Evolutionary conservation across 83 land plant genomes (phyloP).

Genomic region (Larix sibirica): DNA sequence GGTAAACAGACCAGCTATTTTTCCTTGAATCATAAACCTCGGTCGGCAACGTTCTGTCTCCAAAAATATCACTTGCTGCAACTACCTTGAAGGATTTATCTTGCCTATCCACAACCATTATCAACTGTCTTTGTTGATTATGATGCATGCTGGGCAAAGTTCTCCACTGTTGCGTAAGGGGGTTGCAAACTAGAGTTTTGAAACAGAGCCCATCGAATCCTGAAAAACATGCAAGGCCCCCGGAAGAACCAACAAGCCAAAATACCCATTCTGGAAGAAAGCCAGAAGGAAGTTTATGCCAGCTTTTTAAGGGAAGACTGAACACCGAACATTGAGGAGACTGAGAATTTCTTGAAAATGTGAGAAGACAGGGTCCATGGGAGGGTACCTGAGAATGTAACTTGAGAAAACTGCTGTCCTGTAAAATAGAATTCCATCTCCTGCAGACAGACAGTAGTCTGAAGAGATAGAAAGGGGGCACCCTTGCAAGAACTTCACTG

Average conservation of each 20-base stretch:
- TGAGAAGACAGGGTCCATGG: constrained; percentile 76
- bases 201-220: constrained; percentile 63
- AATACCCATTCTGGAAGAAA: constrained; percentile 66
- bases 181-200: constrained; percentile 63
- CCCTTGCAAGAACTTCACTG: constrained; percentile 51
- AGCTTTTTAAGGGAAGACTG: constrained; percentile 59
- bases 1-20: constrained; percentile 58
- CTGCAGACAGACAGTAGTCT: constrained; percentile 60
- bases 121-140: constrained; percentile 61
- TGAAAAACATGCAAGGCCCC: constrained; percentile 65
- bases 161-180: constrained; percentile 59
- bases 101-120: constrained; percentile 54
- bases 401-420: constrained; percentile 56
- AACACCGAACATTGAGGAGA: constrained; percentile 61
- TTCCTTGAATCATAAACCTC: constrained; percentile 70
- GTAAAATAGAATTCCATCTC: constrained; percentile 63
- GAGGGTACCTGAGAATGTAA: constrained; percentile 63
- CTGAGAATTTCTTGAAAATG: constrained; percentile 53
- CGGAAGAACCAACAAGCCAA: constrained; percentile 73
- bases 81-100: constrained; percentile 57
- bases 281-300: constrained; percentile 57
- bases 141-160: constrained; percentile 66
- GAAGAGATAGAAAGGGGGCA: constrained; percentile 63
- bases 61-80: constrained; percentile 62
- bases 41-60: constrained; percentile 59